phyloP scores from a whole-genome alignment of 805 yeast genomes.

The Teunomyces kruisii region DNA sequence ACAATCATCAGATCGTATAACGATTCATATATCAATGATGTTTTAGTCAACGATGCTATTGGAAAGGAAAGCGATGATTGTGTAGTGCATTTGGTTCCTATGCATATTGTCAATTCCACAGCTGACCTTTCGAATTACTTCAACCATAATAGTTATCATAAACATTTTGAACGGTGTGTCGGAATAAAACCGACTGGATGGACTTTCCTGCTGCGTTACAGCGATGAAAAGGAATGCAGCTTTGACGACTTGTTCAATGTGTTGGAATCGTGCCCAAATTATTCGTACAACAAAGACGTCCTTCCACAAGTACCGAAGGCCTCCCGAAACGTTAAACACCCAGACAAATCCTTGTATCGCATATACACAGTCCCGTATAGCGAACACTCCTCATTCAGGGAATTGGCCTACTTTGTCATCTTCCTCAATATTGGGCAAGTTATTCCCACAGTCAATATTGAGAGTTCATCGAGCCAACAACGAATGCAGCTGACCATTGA shows the following conservation, averaged over 20 bases:
- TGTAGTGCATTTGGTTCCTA: constrained; percentile 65
- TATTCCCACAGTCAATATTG: constrained; percentile 76
- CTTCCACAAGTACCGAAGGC: constrained; percentile 23
- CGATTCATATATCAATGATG: constrained; percentile 39
- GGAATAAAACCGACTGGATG: constrained; percentile 91
- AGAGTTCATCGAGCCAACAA: constrained; percentile 19
- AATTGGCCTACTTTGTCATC: constrained; percentile 64
- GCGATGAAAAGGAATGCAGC: constrained; percentile 7
- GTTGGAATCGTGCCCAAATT: constrained; percentile 19
- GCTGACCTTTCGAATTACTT: constrained; percentile 50
- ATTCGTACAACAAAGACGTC: constrained; percentile 28
- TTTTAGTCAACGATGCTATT: constrained; percentile 29
- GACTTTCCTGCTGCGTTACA: constrained; percentile 47
- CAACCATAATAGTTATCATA: constrained; percentile 42
- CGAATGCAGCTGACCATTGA: constrained; percentile 34
- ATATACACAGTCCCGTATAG: constrained; percentile 79
- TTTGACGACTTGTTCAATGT: constrained; percentile 10
- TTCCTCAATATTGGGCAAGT: constrained; percentile 50
- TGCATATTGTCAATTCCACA: constrained; percentile 53
- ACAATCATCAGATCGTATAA: constrained; percentile 46
- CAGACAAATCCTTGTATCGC: constrained; percentile 32
- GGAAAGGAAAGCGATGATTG: constrained; percentile 47
- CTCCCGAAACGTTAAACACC: constrained; percentile 15
- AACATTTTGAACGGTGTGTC: constrained; percentile 57
- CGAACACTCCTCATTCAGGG: constrained; percentile 90